Conservation (phyloP, 192 early-diverging fungal species). For the Coemansia aciculifera region DNA sequence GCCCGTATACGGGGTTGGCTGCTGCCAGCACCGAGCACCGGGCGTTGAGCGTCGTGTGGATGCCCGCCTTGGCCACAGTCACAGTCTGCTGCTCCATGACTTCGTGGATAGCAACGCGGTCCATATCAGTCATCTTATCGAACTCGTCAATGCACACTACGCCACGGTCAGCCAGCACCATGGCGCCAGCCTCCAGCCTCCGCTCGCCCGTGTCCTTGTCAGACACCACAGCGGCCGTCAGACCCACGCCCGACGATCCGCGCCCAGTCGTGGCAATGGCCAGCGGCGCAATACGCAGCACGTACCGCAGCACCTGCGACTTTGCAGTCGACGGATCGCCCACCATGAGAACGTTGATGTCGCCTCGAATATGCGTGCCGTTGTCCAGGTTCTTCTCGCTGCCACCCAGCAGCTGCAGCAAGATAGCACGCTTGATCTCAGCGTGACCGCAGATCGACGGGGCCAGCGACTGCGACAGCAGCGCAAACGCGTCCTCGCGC, state of each 20-base stretch:
- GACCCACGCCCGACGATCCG: conserved; percentile 94
- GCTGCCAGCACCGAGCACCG: conserved; percentile 96
- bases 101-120: conserved; percentile 99
- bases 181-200: conserved; percentile 94
- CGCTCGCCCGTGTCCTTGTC: conserved; percentile 97
- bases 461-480: conserved; percentile 83
- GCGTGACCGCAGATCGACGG: conserved; percentile 90
- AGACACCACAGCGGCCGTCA: conserved; percentile 93
- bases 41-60: conserved; percentile 96
- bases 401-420: conserved; percentile 89
- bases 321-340: conserved; percentile 99
- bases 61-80: conserved; percentile 97
- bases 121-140: conserved; percentile 98
- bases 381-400: conserved; percentile 91
- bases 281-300: conserved; percentile 91
- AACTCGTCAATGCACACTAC: conserved; percentile 99
- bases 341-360: conserved; percentile 98
- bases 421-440: conserved; percentile 91
- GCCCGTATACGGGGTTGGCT: conserved; percentile 92
- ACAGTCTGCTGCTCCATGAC: conserved; percentile 99
- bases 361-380: conserved; percentile 94
- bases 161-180: conserved; percentile 97
- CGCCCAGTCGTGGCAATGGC: conserved; percentile 97
- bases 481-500: conserved; percentile 73
- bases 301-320: conserved; percentile 96